Evolutionary conservation across 2,329 filamentous ascomycete species (phyloP), one percentile per base, ranked within the genome.

Genomic region (Zymoseptoria brevis): DNA sequence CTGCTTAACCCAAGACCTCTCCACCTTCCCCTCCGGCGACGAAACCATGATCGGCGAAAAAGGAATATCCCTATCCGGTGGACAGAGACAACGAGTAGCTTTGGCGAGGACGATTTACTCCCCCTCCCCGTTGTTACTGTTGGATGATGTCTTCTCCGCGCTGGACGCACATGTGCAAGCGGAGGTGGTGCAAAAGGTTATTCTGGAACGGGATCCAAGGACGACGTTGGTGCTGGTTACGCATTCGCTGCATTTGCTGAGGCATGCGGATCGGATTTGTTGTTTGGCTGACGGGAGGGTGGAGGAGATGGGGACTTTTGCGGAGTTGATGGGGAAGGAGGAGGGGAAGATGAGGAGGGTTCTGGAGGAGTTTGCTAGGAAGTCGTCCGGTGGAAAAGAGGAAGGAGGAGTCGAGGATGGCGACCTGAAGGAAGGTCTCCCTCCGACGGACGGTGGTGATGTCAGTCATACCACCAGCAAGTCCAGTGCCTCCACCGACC

Each of bases 11-110:
- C 82, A 87, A 0, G 91, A 96, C 76, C 74, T 96, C 4, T 88
- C 94, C 51, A 94, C 94, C 83, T 79, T 96, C 13, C 90, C 91
- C 0, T 82, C 88, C 59, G 87, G 89, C 11, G 91, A 96, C 67
- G 75, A 82, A 64, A 96, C 92, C 0, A 90, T 96, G 71, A 94
- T 96, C 68, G 92, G 91, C 19, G 91, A 96, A 72, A 84, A 89
- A 60, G 91, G 92, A 49, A 96, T 96, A 68, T 96, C 89, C 0
- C 87, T 96, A 1, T 95, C 89, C 11, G 91, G 91, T 55, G 91
- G 91, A 1, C 91, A 96, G 73, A 95, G 95, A 72, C 90, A 96
- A 73, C 84, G 92, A 7, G 79, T 96, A 64, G 96, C 95, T 70
- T 95, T 96, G 68, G 92, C 92, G n/a, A 83, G 92, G 53, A 81